Base-by-base conservation (phyloP, 495 filamentous ascomycete genomes). In the Lophiostoma macrostomum region DNA sequence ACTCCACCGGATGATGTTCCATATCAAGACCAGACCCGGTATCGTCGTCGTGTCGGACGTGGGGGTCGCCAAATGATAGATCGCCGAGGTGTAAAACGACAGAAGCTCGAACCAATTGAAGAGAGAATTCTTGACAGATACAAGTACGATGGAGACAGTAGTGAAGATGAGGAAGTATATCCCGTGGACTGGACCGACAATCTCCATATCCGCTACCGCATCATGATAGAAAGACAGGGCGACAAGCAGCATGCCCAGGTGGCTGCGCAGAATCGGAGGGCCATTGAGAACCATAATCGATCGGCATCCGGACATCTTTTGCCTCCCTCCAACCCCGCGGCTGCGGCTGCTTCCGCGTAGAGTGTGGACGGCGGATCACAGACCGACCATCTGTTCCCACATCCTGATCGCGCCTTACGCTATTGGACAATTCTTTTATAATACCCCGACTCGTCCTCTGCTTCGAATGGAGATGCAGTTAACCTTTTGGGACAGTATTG, bases 41-140 rank as follows among this genome's bases (percentile, higher is more conserved):
- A 42, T 47, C 63, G 63, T 19, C 54, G 45, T 30, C 61, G 64
- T 14, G 50, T 30, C 3, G 64, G 61, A 13, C 56, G 64, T 19
- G 64, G 64, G 18, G 64, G 64, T n/a, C 56, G 64, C 7, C 18
- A 61, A 0, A 55, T 67, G 56, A 54, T 67, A 4, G 64, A 67
- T 46, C 61, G 64, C 28, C 60, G 64, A 22, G 60, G 56, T 27
- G 25, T 58, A 37, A 60, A 61, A 20, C 41, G 47, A 11, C 41
- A 36, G 20, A 56, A 45, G 37, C 16, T 46, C 35, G 55, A 58
- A 31, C 8, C 48, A 1, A 29, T 49, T n/a, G 57, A 53, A 22
- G 58, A 60, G 29, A 58, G 54, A 20, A 41, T 56, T 14, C 45
- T 44, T 4, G 59, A 65, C 27, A 34, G 59, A 43, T 64, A 39